Evolutionary conservation across 139 green algal species (phyloP).

Genomic region (Penium margaritaceum): DNA sequence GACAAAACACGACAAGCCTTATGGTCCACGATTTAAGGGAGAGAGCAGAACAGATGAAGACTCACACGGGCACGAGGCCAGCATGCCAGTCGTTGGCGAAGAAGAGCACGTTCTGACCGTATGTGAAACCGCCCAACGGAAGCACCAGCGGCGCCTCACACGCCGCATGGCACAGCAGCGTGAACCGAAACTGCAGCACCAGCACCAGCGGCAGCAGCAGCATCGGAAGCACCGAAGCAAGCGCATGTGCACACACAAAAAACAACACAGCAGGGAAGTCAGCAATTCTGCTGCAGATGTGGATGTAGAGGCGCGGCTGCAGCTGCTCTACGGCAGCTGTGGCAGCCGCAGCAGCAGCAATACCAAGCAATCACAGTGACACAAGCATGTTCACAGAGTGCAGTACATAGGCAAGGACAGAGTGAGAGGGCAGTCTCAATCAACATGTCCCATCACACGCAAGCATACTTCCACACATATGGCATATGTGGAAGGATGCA

Average conservation of each 20-base stretch:
- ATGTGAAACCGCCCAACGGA: constrained; percentile 42
- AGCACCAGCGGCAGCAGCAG: neutral
- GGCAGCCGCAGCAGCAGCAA: neutral
- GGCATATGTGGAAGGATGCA: no score
- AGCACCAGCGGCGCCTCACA: constrained; percentile 67
- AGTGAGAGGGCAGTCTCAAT: no score
- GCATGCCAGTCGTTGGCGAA: constrained; percentile 86
- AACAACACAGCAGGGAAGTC: neutral
- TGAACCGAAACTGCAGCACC: constrained; percentile 59
- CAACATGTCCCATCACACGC: no score
- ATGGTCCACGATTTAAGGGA: neutral
- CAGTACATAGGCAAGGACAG: no score
- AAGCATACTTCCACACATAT: no score
- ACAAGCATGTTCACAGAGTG: no score
- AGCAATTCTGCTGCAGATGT: no score
- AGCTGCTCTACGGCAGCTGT: no score
- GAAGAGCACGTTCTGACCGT: constrained; percentile 69
- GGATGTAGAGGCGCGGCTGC: neutral
- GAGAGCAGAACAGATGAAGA: neutral
- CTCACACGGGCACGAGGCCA: constrained; percentile 60
- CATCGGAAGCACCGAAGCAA: neutral
- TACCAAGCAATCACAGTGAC: no score
- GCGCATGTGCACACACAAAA: neutral
- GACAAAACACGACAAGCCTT: neutral
- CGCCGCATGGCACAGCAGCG: constrained; percentile 64